Base-by-base conservation (phyloP, 169 alveolate species). In the Plasmodium inui region DNA sequence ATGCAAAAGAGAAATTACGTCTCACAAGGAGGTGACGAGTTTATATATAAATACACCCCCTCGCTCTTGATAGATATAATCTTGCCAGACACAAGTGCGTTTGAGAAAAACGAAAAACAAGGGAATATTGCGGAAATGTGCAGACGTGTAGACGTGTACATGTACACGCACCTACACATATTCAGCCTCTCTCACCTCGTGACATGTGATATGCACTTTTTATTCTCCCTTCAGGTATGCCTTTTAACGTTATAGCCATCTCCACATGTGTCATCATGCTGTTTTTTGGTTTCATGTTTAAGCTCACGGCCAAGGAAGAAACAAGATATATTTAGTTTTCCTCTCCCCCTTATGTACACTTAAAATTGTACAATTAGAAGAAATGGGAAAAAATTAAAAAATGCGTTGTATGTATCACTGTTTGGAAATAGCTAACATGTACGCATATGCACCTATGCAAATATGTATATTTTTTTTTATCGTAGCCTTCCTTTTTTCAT, bases 191-290 rank as follows among this genome's bases (percentile, higher is more conserved):
- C 19, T 79, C 39, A 39, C 22, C 30, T 14, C 55, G 61, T 41
- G 83, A 80, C 39, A 80, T 57, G 39, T n/a, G 22, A 53, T 30
- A 57, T 57, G 34, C 78, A 84, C 37, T 34, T 50, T 83, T 32
- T 37, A 44, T 30, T 88, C 26, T 12, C 57, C 44, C 71, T 78
- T 88, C 55, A 88, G 94, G 94, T 78, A 88, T 88, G 94, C 94
- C 94, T 80, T 88, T 88, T 88, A 88, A 88, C 46, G 89, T 88
- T 72, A 88, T 88, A 80, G 94, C 94, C 30, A 88, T 88, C 46
- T 78, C 94, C 44, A 78, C 89, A 14, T 76, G 94, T 88, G 94
- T 79, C 71, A 79, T 88, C 46, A 88, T 57, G 94, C 72, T 88
- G 50, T 88, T 88, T 88, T 88, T 88, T 79, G 94, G 94, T 57